phyloP scores from a whole-genome alignment of 768 basidiomycete genomes.

The Mycena rebaudengoi region DNA sequence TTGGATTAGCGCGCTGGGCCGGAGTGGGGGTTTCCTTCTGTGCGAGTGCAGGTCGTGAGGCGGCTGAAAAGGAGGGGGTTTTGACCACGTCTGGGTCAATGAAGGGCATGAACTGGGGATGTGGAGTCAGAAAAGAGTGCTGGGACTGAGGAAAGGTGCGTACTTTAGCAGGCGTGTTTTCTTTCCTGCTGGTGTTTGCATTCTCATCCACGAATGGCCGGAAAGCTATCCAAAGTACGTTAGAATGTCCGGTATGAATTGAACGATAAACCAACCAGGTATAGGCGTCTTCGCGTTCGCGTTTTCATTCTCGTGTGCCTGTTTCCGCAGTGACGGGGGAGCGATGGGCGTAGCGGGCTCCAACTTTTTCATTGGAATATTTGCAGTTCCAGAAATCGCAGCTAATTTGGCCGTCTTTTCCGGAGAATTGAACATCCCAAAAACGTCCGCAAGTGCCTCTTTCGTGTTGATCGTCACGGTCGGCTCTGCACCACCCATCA shows the following conservation, averaged over 20 bases:
- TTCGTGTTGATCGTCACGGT: constrained; percentile 98
- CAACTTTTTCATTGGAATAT: constrained; percentile 79
- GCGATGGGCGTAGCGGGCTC: constrained; percentile 63
- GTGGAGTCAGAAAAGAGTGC: background rate
- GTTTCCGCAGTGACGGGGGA: constrained; percentile 41
- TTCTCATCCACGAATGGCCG: constrained; percentile 78
- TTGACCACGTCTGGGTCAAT: constrained; percentile 63
- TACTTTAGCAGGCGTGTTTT: constrained; percentile 58
- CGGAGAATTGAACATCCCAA: constrained; percentile 95
- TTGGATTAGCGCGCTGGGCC: constrained; percentile 29
- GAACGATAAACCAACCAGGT: constrained; percentile 1
- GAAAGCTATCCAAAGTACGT: constrained; percentile 55
- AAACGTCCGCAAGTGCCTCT: constrained; percentile 92
- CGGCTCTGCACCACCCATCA: constrained; percentile 65
- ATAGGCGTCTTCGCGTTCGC: constrained; percentile 38
- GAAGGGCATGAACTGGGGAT: constrained; percentile 71
- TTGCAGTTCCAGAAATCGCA: constrained; percentile 58
- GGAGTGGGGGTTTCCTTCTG: constrained; percentile 57
- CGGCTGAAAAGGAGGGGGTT: constrained; percentile 45
- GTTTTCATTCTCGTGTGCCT: constrained; percentile 49
- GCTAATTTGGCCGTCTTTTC: constrained; percentile 71
- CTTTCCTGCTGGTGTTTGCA: constrained; percentile 43
- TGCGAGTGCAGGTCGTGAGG: constrained; percentile 55
- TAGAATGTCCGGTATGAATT: background rate
- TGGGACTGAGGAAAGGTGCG: constrained; percentile 26